Evolutionary conservation across 352 stramenopile genomes (phyloP).

Genomic region (Globisporangium alternatum): DNA sequence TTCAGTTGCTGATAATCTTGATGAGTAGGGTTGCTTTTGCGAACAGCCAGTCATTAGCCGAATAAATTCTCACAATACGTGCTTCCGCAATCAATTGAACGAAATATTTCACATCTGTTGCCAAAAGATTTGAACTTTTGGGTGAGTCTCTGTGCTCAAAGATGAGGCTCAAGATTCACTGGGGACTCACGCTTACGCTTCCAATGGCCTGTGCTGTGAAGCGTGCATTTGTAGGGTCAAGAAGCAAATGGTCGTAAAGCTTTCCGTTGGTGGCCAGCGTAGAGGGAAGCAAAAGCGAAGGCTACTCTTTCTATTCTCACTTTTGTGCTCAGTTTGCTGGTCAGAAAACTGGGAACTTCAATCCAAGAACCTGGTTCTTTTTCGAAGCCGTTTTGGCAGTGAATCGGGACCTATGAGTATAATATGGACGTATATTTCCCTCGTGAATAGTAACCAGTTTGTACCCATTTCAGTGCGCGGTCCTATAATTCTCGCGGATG

Average conservation of each 20-base stretch:
- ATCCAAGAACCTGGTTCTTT: background rate
- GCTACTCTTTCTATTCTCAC: too few species aligned
- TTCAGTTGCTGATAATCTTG: constrained; percentile 1
- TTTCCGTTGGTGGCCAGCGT: too few species aligned
- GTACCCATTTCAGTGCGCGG: background rate
- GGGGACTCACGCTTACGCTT: background rate
- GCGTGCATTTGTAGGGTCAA: constrained; percentile 3
- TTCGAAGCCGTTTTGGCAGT: background rate
- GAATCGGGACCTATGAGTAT: background rate
- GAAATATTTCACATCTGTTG: background rate
- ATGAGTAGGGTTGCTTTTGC: constrained; percentile 8
- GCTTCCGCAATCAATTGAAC: background rate
- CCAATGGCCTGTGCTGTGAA: background rate
- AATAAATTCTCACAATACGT: background rate
- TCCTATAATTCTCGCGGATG: background rate
- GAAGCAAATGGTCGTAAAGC: background rate
- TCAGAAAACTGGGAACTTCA: background rate
- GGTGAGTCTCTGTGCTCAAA: too few species aligned
- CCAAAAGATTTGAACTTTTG: too few species aligned
- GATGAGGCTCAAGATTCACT: background rate
- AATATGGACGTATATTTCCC: background rate
- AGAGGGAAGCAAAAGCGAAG: background rate
- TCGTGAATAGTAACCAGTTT: background rate
- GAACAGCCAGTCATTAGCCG: too few species aligned
- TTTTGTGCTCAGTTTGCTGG: background rate